Base-by-base conservation (phyloP, 176 grass and related monocot species). In the Hordeum marinum region DNA sequence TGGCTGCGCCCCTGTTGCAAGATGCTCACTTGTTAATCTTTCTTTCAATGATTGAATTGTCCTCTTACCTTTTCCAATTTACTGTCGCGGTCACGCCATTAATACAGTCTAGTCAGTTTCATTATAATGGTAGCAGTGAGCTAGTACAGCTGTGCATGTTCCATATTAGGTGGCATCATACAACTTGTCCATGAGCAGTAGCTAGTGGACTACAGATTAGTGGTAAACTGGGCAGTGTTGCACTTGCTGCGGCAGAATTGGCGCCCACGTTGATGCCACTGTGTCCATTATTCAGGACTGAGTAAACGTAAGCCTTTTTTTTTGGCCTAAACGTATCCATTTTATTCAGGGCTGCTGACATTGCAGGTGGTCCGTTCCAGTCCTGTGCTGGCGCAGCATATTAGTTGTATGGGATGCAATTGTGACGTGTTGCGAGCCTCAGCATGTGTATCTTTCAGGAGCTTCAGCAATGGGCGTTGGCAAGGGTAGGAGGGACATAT, bases 211-310 rank as follows among this genome's bases (percentile, higher is more conserved):
- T 55, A 55, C 1, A 13, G 52, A 6, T 57, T 57, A 57, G 11
- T 8, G 9, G 17, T 34, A 7, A 24, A 25, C 2, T 1, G 7
- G 42, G 31, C 7, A 17, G 18, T 18, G n/a, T 11, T 39, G 66
- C 66, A 40, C 9, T 68, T 23, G 68, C 9, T 64, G 54, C 41
- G 74, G 74, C 59, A 9, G n/a, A 72, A 31, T 23, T 20, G 4
- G 18, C 7, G 1, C 63, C 80, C 80, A 83, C 86, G 74, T 83
- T 64, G 74, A 63, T 79, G 64, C 10, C 8, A 12, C 4, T 79
- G 34, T 27, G 73, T 83, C 80, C 86, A 10, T 35, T 62, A 32
- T 37, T 17, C 18, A 39, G 66, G 18, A 39, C 14, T 2, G 20
- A 52, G 48, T 52, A 0, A 14, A 41, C 39, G 8, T 52, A 14